Conservation (phyloP, 2,329 filamentous ascomycete genomes). For the Hypoxylon sp. region DNA sequence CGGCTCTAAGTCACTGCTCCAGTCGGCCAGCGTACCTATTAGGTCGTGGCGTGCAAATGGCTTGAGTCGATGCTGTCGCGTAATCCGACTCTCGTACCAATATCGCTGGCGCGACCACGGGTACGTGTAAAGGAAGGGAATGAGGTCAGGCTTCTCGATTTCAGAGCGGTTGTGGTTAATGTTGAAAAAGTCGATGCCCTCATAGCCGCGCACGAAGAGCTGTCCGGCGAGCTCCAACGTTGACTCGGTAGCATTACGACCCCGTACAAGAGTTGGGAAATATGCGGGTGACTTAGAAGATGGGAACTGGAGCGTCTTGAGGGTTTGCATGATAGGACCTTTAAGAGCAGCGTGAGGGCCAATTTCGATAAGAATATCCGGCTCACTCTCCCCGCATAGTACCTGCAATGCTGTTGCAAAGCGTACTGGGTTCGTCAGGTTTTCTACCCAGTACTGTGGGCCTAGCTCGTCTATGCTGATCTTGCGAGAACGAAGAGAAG, state of each 20-base stretch:
- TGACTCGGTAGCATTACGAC: slow-evolving; percentile 43
- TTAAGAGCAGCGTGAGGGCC: slow-evolving; percentile 48
- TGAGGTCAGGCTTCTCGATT: slow-evolving; percentile 48
- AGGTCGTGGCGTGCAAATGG: slow-evolving; percentile 55
- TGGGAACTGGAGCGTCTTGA: slow-evolving; percentile 44
- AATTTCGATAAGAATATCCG: slow-evolving; percentile 46
- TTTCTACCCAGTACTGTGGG: slow-evolving; percentile 49
- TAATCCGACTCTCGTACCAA: slow-evolving; percentile 54
- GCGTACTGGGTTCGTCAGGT: slow-evolving; percentile 46
- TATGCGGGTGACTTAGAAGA: slow-evolving; percentile 49
- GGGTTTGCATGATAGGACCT: slow-evolving; percentile 47
- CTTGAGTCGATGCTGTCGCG: slow-evolving; percentile 54
- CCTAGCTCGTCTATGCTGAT: slow-evolving; percentile 43
- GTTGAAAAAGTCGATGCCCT: slow-evolving; percentile 51
- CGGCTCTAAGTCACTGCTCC: slow-evolving; percentile 55
- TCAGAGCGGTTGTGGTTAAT: slow-evolving; percentile 52
- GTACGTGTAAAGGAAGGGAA: slow-evolving; percentile 51
- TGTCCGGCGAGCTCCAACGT: slow-evolving; percentile 51
- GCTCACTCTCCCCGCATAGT: slow-evolving; percentile 39
- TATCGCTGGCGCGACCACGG: slow-evolving; percentile 54
- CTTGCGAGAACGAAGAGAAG: slow-evolving; percentile 45
- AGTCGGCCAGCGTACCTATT: slow-evolving; percentile 54
- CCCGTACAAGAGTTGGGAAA: slow-evolving; percentile 49
- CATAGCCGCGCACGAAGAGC: slow-evolving; percentile 51
- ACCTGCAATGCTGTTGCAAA: slow-evolving; percentile 42